phyloP scores from a whole-genome alignment of 306 rosid genomes.

The Delonix regia region DNA sequence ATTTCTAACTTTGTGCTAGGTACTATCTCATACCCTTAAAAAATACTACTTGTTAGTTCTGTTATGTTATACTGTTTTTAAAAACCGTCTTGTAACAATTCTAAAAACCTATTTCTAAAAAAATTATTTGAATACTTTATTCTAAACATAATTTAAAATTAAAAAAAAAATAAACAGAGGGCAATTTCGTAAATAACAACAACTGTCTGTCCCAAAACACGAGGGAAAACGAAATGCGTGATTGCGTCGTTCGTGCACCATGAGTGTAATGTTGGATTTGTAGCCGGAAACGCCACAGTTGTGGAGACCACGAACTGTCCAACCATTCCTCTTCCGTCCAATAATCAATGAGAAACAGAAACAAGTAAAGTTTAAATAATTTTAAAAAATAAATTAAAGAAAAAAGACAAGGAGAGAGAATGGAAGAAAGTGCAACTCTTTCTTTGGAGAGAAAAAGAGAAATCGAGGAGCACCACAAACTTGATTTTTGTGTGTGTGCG shows the following conservation, averaged over 20 bases:
- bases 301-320: conserved; percentile 51
- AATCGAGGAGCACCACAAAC: conserved; percentile 27
- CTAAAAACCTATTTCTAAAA: too few species aligned
- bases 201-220: conserved; percentile 15
- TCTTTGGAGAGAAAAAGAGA: conserved; percentile 42
- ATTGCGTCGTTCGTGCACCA: background rate
- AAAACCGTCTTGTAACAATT: too few species aligned
- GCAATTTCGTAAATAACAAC: conserved; percentile 22
- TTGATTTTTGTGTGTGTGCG: conserved; percentile 31
- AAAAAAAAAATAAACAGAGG: background rate
- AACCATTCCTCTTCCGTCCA: conserved; percentile 34
- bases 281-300: conserved; percentile 41
- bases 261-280: conserved; percentile 35
- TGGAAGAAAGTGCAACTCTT: background rate
- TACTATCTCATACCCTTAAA: too few species aligned
- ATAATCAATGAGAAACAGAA: conserved; percentile 12
- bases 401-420: background rate
- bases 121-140: too few species aligned
- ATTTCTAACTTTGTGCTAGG: too few species aligned
- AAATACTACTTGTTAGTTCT: too few species aligned
- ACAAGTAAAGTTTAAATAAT: background rate
- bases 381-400: background rate
- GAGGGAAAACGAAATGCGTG: background rate
- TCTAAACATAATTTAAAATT: too few species aligned
- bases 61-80: too few species aligned